These are phyloP conservation scores for Pseudocercospora fijiensis DNA, from an alignment of 2,329 filamentous ascomycete genomes.

Conservation along the genomic window DNA sequence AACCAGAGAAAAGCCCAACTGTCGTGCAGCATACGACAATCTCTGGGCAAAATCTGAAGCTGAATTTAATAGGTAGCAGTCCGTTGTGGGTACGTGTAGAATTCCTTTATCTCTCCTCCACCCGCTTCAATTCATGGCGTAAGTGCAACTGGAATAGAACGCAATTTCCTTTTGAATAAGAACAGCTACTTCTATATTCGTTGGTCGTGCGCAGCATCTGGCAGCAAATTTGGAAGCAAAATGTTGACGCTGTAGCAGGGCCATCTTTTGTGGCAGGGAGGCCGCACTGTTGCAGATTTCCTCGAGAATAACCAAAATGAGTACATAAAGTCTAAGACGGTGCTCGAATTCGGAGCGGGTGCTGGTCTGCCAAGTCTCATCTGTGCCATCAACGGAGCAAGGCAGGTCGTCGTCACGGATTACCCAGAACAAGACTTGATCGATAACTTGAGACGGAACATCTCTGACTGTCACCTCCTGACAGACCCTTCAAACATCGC, in stretches of 20 bases:
- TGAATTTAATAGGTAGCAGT: conserved; percentile 82
- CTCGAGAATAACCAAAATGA: conserved; percentile 65
- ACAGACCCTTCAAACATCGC: conserved; percentile 39
- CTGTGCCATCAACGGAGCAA: conserved; percentile 69
- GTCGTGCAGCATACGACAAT: conserved; percentile 69
- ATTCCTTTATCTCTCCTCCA: conserved; percentile 6
- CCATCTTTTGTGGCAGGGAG: conserved; percentile 88
- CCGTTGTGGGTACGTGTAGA: conserved; percentile 68
- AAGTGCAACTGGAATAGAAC: not conserved
- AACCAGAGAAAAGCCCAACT: conserved; percentile 72
- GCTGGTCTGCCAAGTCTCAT: conserved; percentile 75
- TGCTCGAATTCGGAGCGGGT: conserved; percentile 86
- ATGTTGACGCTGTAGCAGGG: conserved; percentile 48
- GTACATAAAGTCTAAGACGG: conserved; percentile 64
- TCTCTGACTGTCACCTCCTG: conserved; percentile 55
- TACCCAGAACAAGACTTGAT: conserved; percentile 86
- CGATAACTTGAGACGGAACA: conserved; percentile 74
- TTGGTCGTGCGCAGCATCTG: not conserved
- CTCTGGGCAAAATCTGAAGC: conserved; percentile 62
- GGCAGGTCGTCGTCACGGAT: conserved; percentile 72
- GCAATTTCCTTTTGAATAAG: not conserved
- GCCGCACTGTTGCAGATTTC: conserved; percentile 72
- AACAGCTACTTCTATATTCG: not conserved
- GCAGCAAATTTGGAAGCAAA: not conserved
- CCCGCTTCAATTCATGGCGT: not conserved